phyloP scores from a whole-genome alignment of 805 yeast species.

The Wickerhamiella alocasiicola region DNA sequence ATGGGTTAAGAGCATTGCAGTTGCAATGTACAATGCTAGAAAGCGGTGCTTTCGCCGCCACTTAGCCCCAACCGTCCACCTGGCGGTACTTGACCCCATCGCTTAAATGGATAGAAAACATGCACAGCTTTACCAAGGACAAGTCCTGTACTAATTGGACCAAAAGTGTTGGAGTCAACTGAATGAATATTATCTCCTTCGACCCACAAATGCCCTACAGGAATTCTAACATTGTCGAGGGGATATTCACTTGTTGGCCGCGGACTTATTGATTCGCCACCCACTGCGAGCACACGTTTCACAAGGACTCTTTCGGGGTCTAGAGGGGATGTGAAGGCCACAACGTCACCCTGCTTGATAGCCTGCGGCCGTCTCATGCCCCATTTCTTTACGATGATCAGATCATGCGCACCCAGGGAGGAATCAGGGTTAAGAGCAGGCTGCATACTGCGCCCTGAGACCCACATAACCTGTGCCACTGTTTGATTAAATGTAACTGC shows the following conservation, averaged over 20 bases:
- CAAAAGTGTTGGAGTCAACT: conserved; percentile 75
- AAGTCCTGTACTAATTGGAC: conserved; percentile 74
- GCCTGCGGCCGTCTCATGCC: conserved; percentile 37
- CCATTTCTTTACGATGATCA: conserved; percentile 57
- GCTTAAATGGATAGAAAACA: conserved; percentile 56
- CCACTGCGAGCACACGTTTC: conserved; percentile 65
- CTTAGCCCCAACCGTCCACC: too few relatives aligned
- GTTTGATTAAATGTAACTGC: conserved; percentile 54
- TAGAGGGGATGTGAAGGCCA: conserved; percentile 67
- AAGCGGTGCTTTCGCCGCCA: too few relatives aligned
- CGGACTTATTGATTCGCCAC: conserved; percentile 56
- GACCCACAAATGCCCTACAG: conserved; percentile 80
- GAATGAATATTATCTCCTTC: conserved; percentile 82
- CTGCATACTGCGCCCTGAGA: conserved; percentile 76
- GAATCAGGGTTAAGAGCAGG: conserved; percentile 71
- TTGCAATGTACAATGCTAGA: too few relatives aligned
- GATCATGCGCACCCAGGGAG: conserved; percentile 29
- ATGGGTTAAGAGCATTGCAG: too few relatives aligned
- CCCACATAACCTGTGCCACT: conserved; percentile 57
- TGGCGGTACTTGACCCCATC: conserved; percentile 38
- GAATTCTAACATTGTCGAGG: conserved; percentile 45
- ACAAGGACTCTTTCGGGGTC: conserved; percentile 66
- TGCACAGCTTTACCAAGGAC: conserved; percentile 62
- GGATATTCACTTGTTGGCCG: conserved; percentile 40
- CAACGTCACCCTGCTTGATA: conserved; percentile 52